Percentiles rank a stretch among this genome's conserved stretches.
phyloP scores from a whole-genome alignment of 495 filamentous ascomycete species.

The Tuber borchii region DNA sequence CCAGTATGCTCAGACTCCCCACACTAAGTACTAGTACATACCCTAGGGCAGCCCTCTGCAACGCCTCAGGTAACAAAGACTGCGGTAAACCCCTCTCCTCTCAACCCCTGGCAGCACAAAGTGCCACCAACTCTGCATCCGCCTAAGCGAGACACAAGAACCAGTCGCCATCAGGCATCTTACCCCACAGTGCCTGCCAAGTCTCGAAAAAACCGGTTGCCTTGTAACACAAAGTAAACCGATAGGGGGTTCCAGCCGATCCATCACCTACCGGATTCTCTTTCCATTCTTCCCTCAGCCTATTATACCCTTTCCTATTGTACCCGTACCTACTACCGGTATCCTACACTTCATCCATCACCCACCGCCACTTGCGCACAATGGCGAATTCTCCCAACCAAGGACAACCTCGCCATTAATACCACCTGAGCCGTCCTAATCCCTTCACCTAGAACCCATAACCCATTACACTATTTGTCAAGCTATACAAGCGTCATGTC shows the following conservation, averaged over 20 bases:
- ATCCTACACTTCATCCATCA: neutral
- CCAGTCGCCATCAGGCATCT: neutral
- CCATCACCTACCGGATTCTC: neutral
- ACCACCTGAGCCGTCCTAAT: neutral
- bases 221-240: neutral
- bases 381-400: neutral
- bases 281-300: no score
- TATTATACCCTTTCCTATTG: neutral
- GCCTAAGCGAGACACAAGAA: neutral
- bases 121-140: neutral
- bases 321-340: neutral
- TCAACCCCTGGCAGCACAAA: neutral
- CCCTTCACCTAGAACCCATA: neutral
- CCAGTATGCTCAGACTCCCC: neutral
- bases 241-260: slow-evolving; percentile 1
- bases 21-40: no score
- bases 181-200: neutral
- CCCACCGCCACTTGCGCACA: neutral
- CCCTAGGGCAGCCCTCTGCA: neutral
- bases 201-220: neutral
- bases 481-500: neutral
- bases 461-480: neutral
- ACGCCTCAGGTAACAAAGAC: neutral
- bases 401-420: neutral
- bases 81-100: neutral